Base-by-base conservation (phyloP, 768 basidiomycete genomes). In the Tricholoma furcatifolium region DNA sequence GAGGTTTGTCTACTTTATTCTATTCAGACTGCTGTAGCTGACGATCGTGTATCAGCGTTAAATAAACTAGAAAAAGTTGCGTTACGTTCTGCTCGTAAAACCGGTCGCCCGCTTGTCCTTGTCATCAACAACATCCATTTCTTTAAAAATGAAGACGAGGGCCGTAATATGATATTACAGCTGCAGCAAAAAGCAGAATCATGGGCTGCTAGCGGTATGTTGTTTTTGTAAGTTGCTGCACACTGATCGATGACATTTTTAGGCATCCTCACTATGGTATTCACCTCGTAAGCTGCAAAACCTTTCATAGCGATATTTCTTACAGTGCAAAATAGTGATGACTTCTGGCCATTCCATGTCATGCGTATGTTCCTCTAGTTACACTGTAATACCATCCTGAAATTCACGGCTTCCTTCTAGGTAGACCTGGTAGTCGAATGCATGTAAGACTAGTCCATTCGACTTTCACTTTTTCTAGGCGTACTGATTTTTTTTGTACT, bases 31-130 rank as follows among this genome's bases (percentile, higher is more conserved):
- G n/a, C 18, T 38, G 21, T 30, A 4, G n/a, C 27, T 43, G 27
- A 30, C 38, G 15, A 38, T 62, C 10, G 54, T 15, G 12, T 6
- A 6, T 17, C 20, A 84, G 91, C 88, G 4, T 60, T 92, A 68
- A 91, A 87, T 66, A 94, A 94, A 64, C 74, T 91, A 2, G 85
- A 91, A 66, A 92, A 94, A 64, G 91, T 93, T 21, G 92, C 92
- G 0, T 74, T 96, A 51, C 70, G 80, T 35, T 80, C 75, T 60
- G 75, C 86, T 35, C 69, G 70, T 38, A 70, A 71, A 53, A 80
- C 76, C 5, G 80, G 82, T 3, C 77, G 82, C 47, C 92, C 93
- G 0, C 73, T 94, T 5, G 84, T 93, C 0, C 73, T 96, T 24
- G 81, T 92, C 41, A 74, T 96, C 63, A 92, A 92, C 70, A 93